Conservation (phyloP, 352 stramenopile species). For the Pythium scleroteichum region DNA sequence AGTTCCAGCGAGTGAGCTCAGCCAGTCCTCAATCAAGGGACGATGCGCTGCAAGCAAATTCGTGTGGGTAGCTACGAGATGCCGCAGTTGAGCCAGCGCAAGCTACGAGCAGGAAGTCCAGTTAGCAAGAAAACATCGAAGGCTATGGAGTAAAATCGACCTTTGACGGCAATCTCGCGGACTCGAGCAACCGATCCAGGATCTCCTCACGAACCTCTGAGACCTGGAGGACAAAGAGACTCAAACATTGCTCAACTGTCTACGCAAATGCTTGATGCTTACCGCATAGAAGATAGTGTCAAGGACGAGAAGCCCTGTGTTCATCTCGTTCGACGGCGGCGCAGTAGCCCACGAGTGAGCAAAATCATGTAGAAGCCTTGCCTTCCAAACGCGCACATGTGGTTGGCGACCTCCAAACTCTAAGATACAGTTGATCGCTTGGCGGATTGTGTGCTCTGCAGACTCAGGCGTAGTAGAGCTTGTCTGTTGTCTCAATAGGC, state of each 20-base stretch:
- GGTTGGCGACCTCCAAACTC: slow-evolving; percentile 70
- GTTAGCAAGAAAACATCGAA: background rate
- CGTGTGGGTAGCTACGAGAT: slow-evolving; percentile 13
- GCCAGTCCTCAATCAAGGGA: slow-evolving; percentile 68
- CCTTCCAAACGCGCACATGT: slow-evolving; percentile 77
- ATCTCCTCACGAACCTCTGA: slow-evolving; percentile 27
- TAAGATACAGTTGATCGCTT: slow-evolving; percentile 33
- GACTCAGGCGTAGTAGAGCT: background rate
- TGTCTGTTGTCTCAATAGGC: slow-evolving; percentile 6
- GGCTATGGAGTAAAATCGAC: background rate
- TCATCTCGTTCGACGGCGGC: background rate
- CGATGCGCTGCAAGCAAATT: slow-evolving; percentile 30
- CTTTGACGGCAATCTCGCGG: slow-evolving; percentile 10
- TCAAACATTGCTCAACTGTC: too few relatives aligned
- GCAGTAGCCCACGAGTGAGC: slow-evolving; percentile 47
- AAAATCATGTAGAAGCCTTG: slow-evolving; percentile 71
- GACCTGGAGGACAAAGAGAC: too few relatives aligned
- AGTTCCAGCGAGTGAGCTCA: slow-evolving; percentile 35
- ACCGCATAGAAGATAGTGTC: slow-evolving; percentile 21
- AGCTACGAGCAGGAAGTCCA: slow-evolving; percentile 3
- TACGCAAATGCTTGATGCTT: background rate
- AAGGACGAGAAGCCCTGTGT: slow-evolving; percentile 4
- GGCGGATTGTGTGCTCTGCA: slow-evolving; percentile 5
- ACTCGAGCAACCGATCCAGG: slow-evolving; percentile 16
- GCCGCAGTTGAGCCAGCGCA: slow-evolving; percentile 4